Evolutionary conservation across 441 rosid species (phyloP).

Genomic region (Erodium trifolium): DNA sequence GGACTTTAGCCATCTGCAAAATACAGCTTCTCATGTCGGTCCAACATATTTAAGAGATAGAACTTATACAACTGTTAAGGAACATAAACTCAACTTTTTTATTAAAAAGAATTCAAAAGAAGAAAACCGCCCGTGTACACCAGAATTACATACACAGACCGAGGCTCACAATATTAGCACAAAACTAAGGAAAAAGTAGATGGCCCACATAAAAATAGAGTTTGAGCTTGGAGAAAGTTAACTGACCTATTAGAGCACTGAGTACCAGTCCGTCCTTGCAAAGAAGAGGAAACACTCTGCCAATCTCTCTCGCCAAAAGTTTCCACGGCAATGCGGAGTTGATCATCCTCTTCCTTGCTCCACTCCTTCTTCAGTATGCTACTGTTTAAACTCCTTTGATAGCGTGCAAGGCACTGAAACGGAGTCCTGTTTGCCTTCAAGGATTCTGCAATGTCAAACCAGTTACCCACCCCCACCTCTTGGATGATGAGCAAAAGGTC

Average conservation of each 20-base stretch:
- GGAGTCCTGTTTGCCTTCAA: slow-evolving; percentile 77
- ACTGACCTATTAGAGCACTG: slow-evolving; percentile 93
- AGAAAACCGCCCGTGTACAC: not conserved
- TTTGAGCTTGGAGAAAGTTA: slow-evolving; percentile 5
- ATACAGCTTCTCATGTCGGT: not conserved
- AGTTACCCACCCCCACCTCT: slow-evolving; percentile 52
- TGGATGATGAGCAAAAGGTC: slow-evolving; percentile 45
- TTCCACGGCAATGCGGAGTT: slow-evolving; percentile 63
- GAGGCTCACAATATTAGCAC: not conserved
- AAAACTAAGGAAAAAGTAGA: not conserved
- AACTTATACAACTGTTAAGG: not conserved
- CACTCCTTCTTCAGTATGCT: slow-evolving; percentile 60
- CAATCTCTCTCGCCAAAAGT: slow-evolving; percentile 62
- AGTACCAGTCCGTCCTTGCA: slow-evolving; percentile 68
- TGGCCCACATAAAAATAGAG: slow-evolving; percentile 2
- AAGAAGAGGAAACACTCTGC: slow-evolving; percentile 65
- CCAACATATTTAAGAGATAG: not conserved
- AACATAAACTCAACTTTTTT: not conserved
- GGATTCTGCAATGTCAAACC: slow-evolving; percentile 59
- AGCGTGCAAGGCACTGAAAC: slow-evolving; percentile 71
- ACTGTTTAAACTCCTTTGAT: slow-evolving; percentile 74
- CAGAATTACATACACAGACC: not conserved
- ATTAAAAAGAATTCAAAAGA: not conserved
- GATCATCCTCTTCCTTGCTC: slow-evolving; percentile 75
- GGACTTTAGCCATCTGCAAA: slow-evolving; percentile 66